Evolutionary conservation across 192 early-diverging fungal genomes (phyloP).

Genomic region (Coemansia sp.): DNA sequence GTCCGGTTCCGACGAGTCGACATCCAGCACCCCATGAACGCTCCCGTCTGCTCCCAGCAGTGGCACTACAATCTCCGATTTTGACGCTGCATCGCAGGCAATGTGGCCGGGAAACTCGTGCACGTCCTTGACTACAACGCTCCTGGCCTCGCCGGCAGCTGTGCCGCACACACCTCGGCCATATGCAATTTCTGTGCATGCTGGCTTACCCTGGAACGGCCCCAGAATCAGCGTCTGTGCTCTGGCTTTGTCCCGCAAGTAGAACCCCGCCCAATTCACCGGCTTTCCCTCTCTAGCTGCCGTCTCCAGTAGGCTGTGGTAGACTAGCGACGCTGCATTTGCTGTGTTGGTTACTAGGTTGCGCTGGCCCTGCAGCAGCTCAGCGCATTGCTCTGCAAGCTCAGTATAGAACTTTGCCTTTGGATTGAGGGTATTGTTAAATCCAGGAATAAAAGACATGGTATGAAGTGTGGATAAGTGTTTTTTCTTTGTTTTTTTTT

Average conservation of each 20-base stretch:
- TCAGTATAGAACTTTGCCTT: slow-evolving; percentile 74
- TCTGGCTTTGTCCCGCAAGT: slow-evolving; percentile 59
- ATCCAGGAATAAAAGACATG: slow-evolving; percentile 35
- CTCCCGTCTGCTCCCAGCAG: slow-evolving; percentile 50
- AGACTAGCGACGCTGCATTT: slow-evolving; percentile 77
- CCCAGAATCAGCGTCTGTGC: slow-evolving; percentile 62
- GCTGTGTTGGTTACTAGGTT: slow-evolving; percentile 77
- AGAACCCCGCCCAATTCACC: slow-evolving; percentile 82
- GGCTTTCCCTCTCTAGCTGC: slow-evolving; percentile 58
- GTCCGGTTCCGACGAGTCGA: slow-evolving; percentile 63
- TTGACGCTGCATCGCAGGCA: slow-evolving; percentile 81
- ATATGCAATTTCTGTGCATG: slow-evolving; percentile 81
- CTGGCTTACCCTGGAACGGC: slow-evolving; percentile 89
- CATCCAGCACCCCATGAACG: slow-evolving; percentile 67
- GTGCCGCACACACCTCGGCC: slow-evolving; percentile 89
- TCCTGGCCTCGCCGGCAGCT: slow-evolving; percentile 58
- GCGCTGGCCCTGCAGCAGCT: slow-evolving; percentile 67
- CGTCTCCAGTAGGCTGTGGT: slow-evolving; percentile 69
- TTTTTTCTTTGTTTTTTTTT: not conserved
- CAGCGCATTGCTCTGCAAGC: slow-evolving; percentile 57
- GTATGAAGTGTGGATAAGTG: not conserved
- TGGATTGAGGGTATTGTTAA: slow-evolving; percentile 37
- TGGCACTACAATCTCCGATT: slow-evolving; percentile 88
- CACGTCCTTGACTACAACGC: slow-evolving; percentile 74
- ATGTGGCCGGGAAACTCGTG: slow-evolving; percentile 85